Evolutionary conservation across 257 asterid genomes (phyloP).

Genomic region (Plantago ovata): DNA sequence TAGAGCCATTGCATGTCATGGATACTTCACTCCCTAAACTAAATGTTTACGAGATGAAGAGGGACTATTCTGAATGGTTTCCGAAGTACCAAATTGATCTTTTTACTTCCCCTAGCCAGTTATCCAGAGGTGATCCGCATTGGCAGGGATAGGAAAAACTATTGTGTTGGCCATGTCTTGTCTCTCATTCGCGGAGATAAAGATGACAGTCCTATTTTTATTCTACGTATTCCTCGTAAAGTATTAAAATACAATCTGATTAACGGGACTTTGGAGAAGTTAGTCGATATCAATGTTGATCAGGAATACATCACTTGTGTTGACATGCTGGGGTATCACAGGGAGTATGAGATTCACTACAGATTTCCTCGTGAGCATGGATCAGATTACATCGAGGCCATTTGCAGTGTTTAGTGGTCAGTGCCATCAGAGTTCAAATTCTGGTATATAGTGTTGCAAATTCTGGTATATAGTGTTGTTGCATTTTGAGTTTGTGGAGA

Average conservation of each 20-base stretch:
- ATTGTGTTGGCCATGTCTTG: neutral
- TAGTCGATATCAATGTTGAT: neutral
- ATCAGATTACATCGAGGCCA: too few species aligned
- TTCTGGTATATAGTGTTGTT: too few species aligned
- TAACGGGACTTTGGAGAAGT: slow-evolving; percentile 3
- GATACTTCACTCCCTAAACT: neutral
- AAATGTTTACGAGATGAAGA: slow-evolving; percentile 24
- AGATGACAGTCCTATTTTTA: slow-evolving; percentile 3
- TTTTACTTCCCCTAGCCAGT: neutral
- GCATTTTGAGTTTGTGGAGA: too few species aligned
- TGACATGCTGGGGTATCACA: too few species aligned
- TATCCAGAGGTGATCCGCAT: slow-evolving; percentile 14
- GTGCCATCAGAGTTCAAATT: too few species aligned
- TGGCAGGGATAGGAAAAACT: too few species aligned
- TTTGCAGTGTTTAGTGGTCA: too few species aligned
- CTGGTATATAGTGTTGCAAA: too few species aligned
- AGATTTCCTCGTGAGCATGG: too few species aligned
- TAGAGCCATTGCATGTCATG: neutral
- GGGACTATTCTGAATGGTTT: slow-evolving; percentile 29
- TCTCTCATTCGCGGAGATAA: neutral
- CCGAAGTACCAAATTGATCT: slow-evolving; percentile 22
- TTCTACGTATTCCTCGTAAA: slow-evolving; percentile 11
- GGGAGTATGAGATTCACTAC: too few species aligned
- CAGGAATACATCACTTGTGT: too few species aligned
- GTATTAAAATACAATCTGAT: slow-evolving; percentile 3